A percentile compares a stretch with the other conserved stretches of the same genome.
Conservation (phyloP, 306 rosid species). For the Acacia crassicarpa region DNA sequence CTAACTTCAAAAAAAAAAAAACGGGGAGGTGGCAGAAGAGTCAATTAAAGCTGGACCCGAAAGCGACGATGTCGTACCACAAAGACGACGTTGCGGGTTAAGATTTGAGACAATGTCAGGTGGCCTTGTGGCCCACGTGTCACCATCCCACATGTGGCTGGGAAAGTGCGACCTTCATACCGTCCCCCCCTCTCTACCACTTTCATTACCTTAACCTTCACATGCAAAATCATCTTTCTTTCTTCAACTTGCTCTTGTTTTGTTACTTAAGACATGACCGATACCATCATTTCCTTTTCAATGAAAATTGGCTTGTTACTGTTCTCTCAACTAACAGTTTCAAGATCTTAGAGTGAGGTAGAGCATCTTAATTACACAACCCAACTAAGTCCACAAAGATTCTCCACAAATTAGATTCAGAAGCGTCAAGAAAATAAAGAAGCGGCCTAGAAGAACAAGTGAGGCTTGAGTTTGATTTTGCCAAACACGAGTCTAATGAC, state of each 20-base stretch:
- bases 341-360: not conserved
- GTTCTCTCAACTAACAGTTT: not conserved
- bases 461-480: not conserved
- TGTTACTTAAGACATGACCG: not conserved
- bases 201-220: not conserved
- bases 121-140: constrained; percentile 44
- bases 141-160: not conserved
- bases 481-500: not conserved
- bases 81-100: constrained; percentile 11
- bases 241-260: no score
- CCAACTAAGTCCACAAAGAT: not conserved
- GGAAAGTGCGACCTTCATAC: not conserved
- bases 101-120: constrained; percentile 36
- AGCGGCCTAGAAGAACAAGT: no score
- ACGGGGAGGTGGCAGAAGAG: not conserved
- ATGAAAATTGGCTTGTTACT: not conserved
- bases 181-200: not conserved
- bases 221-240: not conserved
- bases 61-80: not conserved
- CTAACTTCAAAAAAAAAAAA: no score
- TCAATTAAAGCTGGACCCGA: not conserved
- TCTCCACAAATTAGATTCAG: no score
- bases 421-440: no score
- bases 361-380: not conserved
- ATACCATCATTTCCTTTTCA: not conserved